These are phyloP conservation scores for Polygonum aviculare DNA, from an alignment of 148 eudicot species.

Conservation along the genomic window DNA sequence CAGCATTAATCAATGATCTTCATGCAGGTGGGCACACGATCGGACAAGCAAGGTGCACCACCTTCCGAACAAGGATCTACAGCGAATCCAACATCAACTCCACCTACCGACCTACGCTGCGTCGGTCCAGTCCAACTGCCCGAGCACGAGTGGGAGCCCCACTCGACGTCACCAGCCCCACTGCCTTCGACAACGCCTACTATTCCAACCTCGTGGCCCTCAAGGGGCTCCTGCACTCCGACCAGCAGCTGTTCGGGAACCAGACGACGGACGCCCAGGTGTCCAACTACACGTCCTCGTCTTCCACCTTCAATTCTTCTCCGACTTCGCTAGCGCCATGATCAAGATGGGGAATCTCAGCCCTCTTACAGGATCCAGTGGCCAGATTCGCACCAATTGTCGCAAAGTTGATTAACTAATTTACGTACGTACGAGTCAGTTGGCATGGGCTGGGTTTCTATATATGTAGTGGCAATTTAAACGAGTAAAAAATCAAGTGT, in stretches of 20 bases:
- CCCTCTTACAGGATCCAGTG: slow-evolving; percentile 35
- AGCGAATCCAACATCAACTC: slow-evolving; percentile 35
- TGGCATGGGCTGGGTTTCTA: too few species aligned
- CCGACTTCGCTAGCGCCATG: slow-evolving; percentile 34
- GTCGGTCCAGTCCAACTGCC: slow-evolving; percentile 29
- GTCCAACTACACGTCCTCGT: slow-evolving; percentile 18
- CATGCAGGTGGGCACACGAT: slow-evolving; percentile 43
- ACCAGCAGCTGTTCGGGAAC: slow-evolving; percentile 36
- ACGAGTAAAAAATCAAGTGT: too few species aligned
- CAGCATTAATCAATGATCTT: not conserved
- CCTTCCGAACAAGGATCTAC: slow-evolving; percentile 37
- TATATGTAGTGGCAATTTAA: too few species aligned
- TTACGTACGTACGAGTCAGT: too few species aligned
- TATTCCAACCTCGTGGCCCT: slow-evolving; percentile 22
- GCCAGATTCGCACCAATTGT: slow-evolving; percentile 34
- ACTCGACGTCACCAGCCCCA: slow-evolving; percentile 32
- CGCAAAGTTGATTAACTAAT: not conserved
- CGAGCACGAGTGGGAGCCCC: slow-evolving; percentile 31
- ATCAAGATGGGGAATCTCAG: slow-evolving; percentile 42
- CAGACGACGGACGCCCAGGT: slow-evolving; percentile 31
- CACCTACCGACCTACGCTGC: slow-evolving; percentile 35
- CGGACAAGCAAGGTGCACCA: slow-evolving; percentile 42
- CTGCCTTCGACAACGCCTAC: slow-evolving; percentile 31
- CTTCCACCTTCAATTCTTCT: slow-evolving; percentile 20
- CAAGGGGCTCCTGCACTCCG: slow-evolving; percentile 35